Base-by-base conservation (phyloP, 2,329 filamentous ascomycete species). In the Pestalotiopsis fici region DNA sequence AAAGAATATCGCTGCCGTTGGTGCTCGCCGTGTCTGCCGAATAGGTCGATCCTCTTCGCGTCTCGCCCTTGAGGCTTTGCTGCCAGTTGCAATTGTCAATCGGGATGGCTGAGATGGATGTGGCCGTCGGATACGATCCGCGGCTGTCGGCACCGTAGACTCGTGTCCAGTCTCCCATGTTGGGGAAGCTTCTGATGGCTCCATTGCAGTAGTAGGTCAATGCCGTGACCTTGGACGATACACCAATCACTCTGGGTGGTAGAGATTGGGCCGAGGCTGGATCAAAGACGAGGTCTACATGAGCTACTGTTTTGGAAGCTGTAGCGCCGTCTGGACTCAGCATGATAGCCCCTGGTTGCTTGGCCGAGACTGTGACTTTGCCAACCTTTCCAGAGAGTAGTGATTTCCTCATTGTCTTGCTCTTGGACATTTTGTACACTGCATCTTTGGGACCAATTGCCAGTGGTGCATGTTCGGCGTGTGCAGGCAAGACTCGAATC, bases 21-120 rank as follows among this genome's bases (percentile, higher is more conserved):
- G 35, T 50, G 25, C 35, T 47, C 9, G 21, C 12, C 3, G 57
- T 60, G 31, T 31, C 31, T 11, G 57, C 31, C 13, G 80, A 81
- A 73, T 88, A 88, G 7, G 86, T 86, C 2, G 86, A 88, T 72
- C 88, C 86, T 23, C 86, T 81, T 35, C 85, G 81, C 1, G 72
- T 73, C 27, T 74, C 71, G 2, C 72, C 66, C 9, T 76, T 73
- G 28, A 78, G 73, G 37, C 78, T 76, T 65, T 82, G 75, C 23
- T 69, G 71, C 87, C 87, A 89, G 25, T 71, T 70, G 12, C 81
- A 67, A 15, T 77, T 74, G 5, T 77, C 78, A 4, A 82, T 60
- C 0, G 79, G 67, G 3, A 78, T 73, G 13, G 81, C 72, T 50
- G 81, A 78, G 5, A 88, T 76, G 12, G 77, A 70, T 21, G 80